phyloP scores from a whole-genome alignment of 2,329 filamentous ascomycete genomes.

The Monilinia aucupariae region DNA sequence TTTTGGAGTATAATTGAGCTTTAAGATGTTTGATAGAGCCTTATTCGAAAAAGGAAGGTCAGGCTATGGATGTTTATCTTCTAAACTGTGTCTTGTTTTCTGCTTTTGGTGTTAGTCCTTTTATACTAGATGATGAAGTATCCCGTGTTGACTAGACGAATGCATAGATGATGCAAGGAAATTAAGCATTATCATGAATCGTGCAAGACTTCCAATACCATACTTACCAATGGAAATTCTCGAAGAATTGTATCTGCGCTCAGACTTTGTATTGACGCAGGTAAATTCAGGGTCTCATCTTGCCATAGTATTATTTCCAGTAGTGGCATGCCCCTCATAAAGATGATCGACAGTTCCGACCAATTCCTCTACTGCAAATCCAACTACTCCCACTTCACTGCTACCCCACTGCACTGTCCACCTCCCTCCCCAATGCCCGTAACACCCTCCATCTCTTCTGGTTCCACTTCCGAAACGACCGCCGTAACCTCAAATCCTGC shows the following conservation, averaged over 20 bases:
- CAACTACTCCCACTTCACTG: background rate
- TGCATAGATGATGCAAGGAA: slow-evolving; percentile 24
- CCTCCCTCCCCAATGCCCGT: slow-evolving; percentile 48
- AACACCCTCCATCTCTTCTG: slow-evolving; percentile 51
- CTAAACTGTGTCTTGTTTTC: slow-evolving; percentile 9
- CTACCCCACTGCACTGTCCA: slow-evolving; percentile 36
- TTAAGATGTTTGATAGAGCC: slow-evolving; percentile 5
- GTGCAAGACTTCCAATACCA: slow-evolving; percentile 10
- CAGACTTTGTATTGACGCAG: slow-evolving; percentile 21
- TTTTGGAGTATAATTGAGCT: slow-evolving; percentile 1
- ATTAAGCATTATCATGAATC: slow-evolving; percentile 17
- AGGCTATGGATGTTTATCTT: slow-evolving; percentile 10
- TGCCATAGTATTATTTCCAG: background rate
- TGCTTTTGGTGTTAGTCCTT: slow-evolving; percentile 5
- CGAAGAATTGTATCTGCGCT: slow-evolving; percentile 22
- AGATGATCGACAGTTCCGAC: background rate
- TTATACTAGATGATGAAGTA: background rate
- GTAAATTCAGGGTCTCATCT: slow-evolving; percentile 14
- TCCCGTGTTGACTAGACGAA: background rate
- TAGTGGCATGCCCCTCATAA: background rate
- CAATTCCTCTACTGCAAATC: slow-evolving; percentile 7
- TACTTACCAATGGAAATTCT: slow-evolving; percentile 21
- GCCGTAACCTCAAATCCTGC: slow-evolving; percentile 37
- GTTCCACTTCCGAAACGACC: slow-evolving; percentile 7
- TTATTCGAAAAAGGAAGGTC: background rate